These are phyloP conservation scores for Lithocarpus polystachyus DNA, from an alignment of 306 rosid species.

Conservation along the genomic window DNA sequence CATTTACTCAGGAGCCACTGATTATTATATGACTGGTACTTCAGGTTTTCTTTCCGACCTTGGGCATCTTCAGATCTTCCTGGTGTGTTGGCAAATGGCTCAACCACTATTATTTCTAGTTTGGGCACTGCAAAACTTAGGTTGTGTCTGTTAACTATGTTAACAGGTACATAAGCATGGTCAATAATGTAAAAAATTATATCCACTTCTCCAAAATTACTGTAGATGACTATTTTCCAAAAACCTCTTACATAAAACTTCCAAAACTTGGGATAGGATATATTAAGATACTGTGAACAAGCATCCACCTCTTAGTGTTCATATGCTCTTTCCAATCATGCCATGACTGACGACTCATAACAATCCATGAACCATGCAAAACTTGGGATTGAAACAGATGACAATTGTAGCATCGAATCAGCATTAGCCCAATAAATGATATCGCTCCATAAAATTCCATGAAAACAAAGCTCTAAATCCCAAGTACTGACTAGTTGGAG, in stretches of 20 bases:
- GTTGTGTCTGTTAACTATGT: not conserved
- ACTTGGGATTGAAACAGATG: not conserved
- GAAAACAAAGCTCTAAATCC: not conserved
- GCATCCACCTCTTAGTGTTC: not conserved
- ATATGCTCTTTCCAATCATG: not conserved
- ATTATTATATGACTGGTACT: too few species aligned
- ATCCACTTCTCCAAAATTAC: not conserved
- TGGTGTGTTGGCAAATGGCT: too few species aligned
- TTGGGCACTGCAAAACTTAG: too few species aligned
- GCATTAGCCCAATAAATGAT: not conserved
- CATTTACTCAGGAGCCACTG: too few species aligned
- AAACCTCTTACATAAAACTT: not conserved
- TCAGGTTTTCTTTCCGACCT: too few species aligned
- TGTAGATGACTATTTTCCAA: not conserved
- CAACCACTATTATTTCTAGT: too few species aligned
- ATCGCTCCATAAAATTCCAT: not conserved
- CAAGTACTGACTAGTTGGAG: not conserved
- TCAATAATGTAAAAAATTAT: not conserved
- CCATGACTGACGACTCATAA: not conserved
- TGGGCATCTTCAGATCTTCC: too few species aligned
- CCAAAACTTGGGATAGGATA: not conserved
- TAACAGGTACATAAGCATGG: not conserved
- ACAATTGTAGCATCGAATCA: not conserved
- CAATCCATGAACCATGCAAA: not conserved
- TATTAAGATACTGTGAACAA: not conserved